These are phyloP conservation scores for Paecilomyces sp. DNA, from an alignment of 2,329 filamentous ascomycete species.

Conservation along the genomic window DNA sequence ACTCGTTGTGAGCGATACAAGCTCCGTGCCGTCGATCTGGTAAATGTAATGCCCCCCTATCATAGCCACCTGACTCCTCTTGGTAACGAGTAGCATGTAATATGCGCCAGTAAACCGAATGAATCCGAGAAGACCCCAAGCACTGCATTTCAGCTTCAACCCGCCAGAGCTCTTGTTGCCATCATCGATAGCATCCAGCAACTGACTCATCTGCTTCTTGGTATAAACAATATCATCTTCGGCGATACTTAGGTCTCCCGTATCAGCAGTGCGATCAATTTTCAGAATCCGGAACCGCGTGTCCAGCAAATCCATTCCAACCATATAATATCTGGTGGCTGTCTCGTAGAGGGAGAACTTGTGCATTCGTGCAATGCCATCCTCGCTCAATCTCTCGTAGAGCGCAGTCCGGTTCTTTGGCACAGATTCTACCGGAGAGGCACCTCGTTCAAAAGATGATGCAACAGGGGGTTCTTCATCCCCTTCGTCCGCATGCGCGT, in stretches of 20 bases:
- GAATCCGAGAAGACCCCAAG: conserved; percentile 91
- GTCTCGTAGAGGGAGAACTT: conserved; percentile 98
- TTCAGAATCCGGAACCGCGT: conserved; percentile 85
- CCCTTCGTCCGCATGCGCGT: conserved; percentile 29
- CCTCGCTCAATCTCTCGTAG: conserved; percentile 31
- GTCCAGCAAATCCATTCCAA: conserved; percentile 86
- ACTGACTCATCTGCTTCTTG: conserved; percentile 82
- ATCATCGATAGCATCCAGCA: conserved; percentile 91
- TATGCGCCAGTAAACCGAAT: conserved; percentile 93
- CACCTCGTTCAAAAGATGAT: conserved; percentile 37
- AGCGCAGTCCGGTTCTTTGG: conserved; percentile 30
- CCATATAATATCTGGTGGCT: conserved; percentile 84
- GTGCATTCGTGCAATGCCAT: conserved; percentile 64
- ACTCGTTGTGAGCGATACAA: conserved; percentile 76
- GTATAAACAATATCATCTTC: conserved; percentile 96
- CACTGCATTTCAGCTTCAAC: conserved; percentile 79
- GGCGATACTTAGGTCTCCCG: conserved; percentile 70
- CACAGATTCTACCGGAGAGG: conserved; percentile 28
- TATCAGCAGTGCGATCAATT: conserved; percentile 81
- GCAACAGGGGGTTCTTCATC: conserved; percentile 39
- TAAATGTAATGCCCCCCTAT: conserved; percentile 94
- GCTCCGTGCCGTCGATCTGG: conserved; percentile 86
- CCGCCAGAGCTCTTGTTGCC: conserved; percentile 88
- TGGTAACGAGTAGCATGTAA: conserved; percentile 96
- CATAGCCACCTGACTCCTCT: conserved; percentile 92